phyloP scores from a whole-genome alignment of 2,329 filamentous ascomycete species.

The Claviceps sp. region DNA sequence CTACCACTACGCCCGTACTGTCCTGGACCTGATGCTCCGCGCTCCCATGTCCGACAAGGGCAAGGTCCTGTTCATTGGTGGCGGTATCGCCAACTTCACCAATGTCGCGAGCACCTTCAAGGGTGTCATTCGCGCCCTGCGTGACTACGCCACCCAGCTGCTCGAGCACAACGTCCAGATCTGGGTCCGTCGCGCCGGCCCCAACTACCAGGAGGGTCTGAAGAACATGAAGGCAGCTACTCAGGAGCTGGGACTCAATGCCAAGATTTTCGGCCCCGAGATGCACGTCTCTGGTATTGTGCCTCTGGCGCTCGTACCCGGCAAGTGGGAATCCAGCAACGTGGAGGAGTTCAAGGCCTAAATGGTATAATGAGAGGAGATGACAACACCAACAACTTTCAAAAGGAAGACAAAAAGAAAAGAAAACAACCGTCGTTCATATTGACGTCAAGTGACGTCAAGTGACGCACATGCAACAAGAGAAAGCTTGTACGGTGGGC shows the following conservation, averaged over 20 bases:
- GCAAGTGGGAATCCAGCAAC: conserved; percentile 48
- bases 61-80: conserved; percentile 98
- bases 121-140: conserved; percentile 92
- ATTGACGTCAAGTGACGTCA: too few species aligned
- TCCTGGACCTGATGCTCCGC: conserved; percentile 94
- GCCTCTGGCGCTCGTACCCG: conserved; percentile 66
- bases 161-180: conserved; percentile 97
- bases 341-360: conserved; percentile 48
- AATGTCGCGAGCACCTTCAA: conserved; percentile 99
- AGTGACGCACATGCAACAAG: not conserved
- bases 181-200: conserved; percentile 77
- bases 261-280: conserved; percentile 55
- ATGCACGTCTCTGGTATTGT: conserved; percentile 99
- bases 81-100: conserved; percentile 99
- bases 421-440: not conserved
- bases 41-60: conserved; percentile 73
- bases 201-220: conserved; percentile 99
- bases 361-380: conserved; percentile 6
- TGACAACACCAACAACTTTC: not conserved
- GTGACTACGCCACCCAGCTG: conserved; percentile 74
- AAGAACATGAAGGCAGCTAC: conserved; percentile 99
- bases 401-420: not conserved
- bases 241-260: conserved; percentile 72
- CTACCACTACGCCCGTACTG: conserved; percentile 95
- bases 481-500: not conserved